Conservation (phyloP, 202 grass and related monocot species). For the Setaria viridis region DNA sequence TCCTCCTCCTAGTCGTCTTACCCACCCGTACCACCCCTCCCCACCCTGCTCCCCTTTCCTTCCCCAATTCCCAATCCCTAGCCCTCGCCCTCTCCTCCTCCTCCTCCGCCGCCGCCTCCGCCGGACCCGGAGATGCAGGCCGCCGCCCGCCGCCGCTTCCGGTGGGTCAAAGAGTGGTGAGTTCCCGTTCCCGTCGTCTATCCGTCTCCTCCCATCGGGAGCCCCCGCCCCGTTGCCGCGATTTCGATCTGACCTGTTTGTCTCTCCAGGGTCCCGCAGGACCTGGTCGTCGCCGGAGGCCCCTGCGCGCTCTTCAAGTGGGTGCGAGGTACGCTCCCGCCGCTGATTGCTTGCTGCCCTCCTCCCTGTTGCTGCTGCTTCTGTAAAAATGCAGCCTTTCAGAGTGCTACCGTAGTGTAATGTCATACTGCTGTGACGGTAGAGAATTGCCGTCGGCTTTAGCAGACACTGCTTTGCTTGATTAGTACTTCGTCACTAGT, state of each 20-base stretch:
- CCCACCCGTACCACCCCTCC: neutral
- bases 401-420: neutral
- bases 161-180: conserved; percentile 94
- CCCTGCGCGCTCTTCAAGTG: conserved; percentile 89
- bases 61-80: conserved; percentile 34
- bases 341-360: neutral
- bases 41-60: neutral
- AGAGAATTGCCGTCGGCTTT: neutral
- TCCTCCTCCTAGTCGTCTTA: neutral
- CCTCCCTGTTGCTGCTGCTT: conserved; percentile 11
- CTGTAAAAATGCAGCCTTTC: conserved; percentile 14
- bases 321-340: conserved; percentile 71
- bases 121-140: conserved; percentile 48
- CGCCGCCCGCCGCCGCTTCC: conserved; percentile 42
- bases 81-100: neutral
- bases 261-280: conserved; percentile 77
- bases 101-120: neutral
- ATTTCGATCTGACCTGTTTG: conserved; percentile 39
- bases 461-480: neutral
- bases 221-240: neutral
- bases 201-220: neutral
- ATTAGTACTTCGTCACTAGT: neutral
- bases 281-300: conserved; percentile 70
- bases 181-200: neutral
- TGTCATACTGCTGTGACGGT: neutral